phyloP scores from a whole-genome alignment of 345 rosid species.

The Euphorbia peplus region DNA sequence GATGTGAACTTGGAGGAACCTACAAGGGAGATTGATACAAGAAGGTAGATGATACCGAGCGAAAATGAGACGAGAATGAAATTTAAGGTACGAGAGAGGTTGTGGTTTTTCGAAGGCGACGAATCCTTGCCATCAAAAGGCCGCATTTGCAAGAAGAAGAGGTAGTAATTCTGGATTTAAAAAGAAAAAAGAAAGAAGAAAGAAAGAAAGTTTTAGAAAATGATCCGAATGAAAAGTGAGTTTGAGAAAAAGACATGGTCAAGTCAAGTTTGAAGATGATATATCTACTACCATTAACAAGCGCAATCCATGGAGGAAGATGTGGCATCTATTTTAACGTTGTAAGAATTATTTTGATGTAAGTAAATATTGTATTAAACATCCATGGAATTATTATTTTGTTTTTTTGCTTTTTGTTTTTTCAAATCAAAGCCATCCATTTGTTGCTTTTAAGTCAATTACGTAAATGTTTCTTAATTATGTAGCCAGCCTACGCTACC shows the following conservation, averaged over 20 bases:
- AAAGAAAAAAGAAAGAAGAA: neutral
- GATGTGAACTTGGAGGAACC: conserved; percentile 31
- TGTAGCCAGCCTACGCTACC: neutral
- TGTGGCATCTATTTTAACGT: neutral
- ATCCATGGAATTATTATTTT: too few relatives aligned
- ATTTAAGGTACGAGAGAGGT: conserved; percentile 35
- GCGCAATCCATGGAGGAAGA: conserved; percentile 21
- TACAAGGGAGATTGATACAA: conserved; percentile 41
- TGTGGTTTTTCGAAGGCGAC: conserved; percentile 30
- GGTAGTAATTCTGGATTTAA: neutral
- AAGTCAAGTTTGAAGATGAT: neutral
- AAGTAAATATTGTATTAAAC: too few relatives aligned
- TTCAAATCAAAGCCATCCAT: neutral
- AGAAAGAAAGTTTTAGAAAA: neutral
- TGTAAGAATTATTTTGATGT: neutral
- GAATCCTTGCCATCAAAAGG: conserved; percentile 14
- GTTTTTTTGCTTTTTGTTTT: neutral
- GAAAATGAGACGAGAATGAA: conserved; percentile 38
- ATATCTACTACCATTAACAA: neutral
- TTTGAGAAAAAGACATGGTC: neutral
- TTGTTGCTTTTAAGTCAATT: neutral
- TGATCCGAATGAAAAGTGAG: too few relatives aligned
- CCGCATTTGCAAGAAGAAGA: conserved; percentile 29
- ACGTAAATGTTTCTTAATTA: neutral
- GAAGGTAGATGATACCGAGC: conserved; percentile 40